Evolutionary conservation across 1,139 yeast species (phyloP).

Genomic region (Hyphopichia burtonii): DNA sequence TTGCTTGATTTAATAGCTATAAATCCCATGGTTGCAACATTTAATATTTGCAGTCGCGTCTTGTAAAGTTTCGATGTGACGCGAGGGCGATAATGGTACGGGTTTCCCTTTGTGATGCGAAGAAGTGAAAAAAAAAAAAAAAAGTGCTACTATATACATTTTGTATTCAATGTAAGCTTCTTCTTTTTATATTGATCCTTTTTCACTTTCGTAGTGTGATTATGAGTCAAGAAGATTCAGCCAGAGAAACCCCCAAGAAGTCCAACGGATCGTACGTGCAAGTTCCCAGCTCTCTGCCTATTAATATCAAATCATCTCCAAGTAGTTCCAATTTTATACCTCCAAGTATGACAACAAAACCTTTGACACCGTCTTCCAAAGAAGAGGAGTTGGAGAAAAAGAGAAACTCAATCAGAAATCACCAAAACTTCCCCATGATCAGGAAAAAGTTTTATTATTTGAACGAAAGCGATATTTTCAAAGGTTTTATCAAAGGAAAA

Average conservation of each 20-base stretch:
- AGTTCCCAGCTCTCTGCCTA: conserved; percentile 42
- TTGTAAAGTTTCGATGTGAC: too few relatives aligned
- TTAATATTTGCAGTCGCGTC: too few relatives aligned
- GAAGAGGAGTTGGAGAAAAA: conserved; percentile 33
- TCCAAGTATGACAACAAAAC: conserved; percentile 11
- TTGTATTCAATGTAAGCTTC: too few relatives aligned
- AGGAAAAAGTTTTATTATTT: conserved; percentile 47
- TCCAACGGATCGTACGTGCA: conserved; percentile 20
- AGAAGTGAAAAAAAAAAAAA: too few relatives aligned
- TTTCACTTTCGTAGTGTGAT: too few relatives aligned
- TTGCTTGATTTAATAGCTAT: too few relatives aligned
- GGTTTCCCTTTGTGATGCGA: too few relatives aligned
- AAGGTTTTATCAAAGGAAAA: conserved; percentile 60
- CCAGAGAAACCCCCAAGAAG: conserved; percentile 17
- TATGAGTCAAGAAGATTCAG: conserved; percentile 31
- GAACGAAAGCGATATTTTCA: conserved; percentile 52
- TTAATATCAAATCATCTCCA: conserved; percentile 26
- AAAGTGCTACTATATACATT: neutral
- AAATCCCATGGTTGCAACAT: too few relatives aligned
- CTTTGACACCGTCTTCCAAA: conserved; percentile 19
- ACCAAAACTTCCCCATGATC: conserved; percentile 49
- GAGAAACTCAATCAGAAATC: conserved; percentile 40
- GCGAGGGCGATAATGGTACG: too few relatives aligned
- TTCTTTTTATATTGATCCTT: too few relatives aligned
- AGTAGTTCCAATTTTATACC: conserved; percentile 8